phyloP scores from a whole-genome alignment of 768 basidiomycete species.

The Hygrophoropsis aurantiaca region DNA sequence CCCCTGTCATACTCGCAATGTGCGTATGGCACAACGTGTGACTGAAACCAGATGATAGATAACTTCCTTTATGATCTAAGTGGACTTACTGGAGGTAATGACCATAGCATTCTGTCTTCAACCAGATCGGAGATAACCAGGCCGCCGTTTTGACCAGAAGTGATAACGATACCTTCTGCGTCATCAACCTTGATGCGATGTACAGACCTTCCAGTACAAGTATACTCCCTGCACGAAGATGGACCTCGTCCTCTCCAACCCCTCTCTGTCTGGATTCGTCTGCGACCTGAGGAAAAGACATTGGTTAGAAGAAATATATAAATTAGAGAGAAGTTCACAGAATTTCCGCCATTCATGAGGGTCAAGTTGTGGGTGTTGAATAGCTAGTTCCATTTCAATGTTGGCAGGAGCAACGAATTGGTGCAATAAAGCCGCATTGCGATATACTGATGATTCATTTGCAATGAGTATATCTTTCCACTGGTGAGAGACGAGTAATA shows the following conservation, averaged over 20 bases:
- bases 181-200: constrained; percentile 82
- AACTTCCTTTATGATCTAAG: background rate
- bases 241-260: constrained; percentile 58
- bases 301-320: background rate
- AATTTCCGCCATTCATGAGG: constrained; percentile 56
- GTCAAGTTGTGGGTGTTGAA: constrained; percentile 34
- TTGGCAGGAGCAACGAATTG: constrained; percentile 38
- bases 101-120: constrained; percentile 55
- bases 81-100: constrained; percentile 49
- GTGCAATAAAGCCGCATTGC: constrained; percentile 53
- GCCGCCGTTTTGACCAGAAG: constrained; percentile 55
- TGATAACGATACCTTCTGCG: constrained; percentile 54
- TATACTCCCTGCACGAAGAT: constrained; percentile 37
- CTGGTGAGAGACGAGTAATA: constrained; percentile 39
- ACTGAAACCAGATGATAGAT: constrained; percentile 8
- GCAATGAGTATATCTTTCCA: constrained; percentile 47
- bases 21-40: constrained; percentile 36
- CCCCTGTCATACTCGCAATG: constrained; percentile 77
- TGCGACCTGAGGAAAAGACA: constrained; percentile 37
- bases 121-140: constrained; percentile 57
- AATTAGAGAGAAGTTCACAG: constrained; percentile 43
- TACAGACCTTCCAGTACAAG: constrained; percentile 37
- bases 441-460: constrained; percentile 57
- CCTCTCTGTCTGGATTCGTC: constrained; percentile 42
- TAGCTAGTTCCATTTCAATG: constrained; percentile 31